Conservation (phyloP, 495 filamentous ascomycete species). For the Penicillium pancosmium region DNA sequence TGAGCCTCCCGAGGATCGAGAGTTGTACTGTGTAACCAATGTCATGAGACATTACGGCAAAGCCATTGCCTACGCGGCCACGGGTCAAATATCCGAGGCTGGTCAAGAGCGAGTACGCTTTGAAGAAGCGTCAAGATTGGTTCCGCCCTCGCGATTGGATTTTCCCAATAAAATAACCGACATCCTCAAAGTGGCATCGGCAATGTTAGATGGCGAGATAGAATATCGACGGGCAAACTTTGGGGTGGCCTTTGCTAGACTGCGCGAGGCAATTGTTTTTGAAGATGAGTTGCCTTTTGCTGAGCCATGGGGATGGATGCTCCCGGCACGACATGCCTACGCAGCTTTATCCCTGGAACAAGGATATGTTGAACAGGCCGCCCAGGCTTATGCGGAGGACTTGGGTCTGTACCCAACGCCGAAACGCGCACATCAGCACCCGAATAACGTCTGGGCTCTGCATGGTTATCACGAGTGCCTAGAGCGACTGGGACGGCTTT, state of each 20-base stretch:
- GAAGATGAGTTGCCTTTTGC: slow-evolving; percentile 58
- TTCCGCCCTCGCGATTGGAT: slow-evolving; percentile 47
- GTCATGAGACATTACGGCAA: slow-evolving; percentile 62
- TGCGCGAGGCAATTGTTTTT: slow-evolving; percentile 51
- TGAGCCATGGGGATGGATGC: slow-evolving; percentile 72
- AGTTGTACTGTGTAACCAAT: slow-evolving; percentile 58
- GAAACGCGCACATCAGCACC: slow-evolving; percentile 58
- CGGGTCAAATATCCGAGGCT: slow-evolving; percentile 44
- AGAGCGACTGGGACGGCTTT: slow-evolving; percentile 42
- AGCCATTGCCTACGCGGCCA: slow-evolving; percentile 59
- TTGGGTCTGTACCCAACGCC: slow-evolving; percentile 57
- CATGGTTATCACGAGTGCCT: slow-evolving; percentile 66
- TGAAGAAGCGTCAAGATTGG: slow-evolving; percentile 38
- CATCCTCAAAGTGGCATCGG: slow-evolving; percentile 55
- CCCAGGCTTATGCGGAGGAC: slow-evolving; percentile 57
- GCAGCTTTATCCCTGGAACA: slow-evolving; percentile 64
- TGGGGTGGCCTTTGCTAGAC: slow-evolving; percentile 50
- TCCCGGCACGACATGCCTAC: slow-evolving; percentile 63
- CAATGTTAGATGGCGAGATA: slow-evolving; percentile 67
- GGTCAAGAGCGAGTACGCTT: slow-evolving; percentile 46
- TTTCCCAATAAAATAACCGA: slow-evolving; percentile 61
- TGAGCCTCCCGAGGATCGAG: slow-evolving; percentile 48
- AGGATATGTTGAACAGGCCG: slow-evolving; percentile 54
- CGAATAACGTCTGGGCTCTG: slow-evolving; percentile 67
- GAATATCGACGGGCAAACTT: slow-evolving; percentile 59